Percentiles rank a stretch among this genome's conserved stretches.
Evolutionary conservation across 192 early-diverging fungal genomes (phyloP).

Genomic region (Coemansia sp.): DNA sequence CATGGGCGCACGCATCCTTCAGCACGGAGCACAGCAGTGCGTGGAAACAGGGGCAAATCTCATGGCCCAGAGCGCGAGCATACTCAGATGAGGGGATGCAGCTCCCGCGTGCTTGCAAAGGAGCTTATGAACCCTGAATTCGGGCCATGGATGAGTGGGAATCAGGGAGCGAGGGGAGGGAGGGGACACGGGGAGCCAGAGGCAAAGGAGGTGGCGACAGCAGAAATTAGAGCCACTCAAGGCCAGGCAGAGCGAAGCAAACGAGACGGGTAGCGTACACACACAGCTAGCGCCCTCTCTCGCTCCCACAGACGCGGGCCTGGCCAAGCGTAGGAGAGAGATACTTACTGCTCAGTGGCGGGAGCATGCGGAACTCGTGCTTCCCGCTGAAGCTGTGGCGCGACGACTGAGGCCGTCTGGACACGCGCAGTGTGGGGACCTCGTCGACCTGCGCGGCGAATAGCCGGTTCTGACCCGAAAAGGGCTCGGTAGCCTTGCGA

Average conservation of each 20-base stretch:
- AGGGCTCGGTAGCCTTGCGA: slow-evolving; percentile 43
- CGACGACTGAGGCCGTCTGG: slow-evolving; percentile 50
- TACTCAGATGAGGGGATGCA: slow-evolving; percentile 4
- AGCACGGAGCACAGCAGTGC: no score
- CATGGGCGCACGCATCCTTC: no score
- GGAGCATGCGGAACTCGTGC: slow-evolving; percentile 50
- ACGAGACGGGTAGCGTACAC: not conserved
- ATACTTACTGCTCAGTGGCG: slow-evolving; percentile 38
- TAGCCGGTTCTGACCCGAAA: slow-evolving; percentile 26
- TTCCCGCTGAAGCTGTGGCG: slow-evolving; percentile 46
- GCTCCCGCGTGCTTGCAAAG: not conserved
- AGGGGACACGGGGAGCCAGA: not conserved
- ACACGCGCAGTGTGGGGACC: slow-evolving; percentile 28
- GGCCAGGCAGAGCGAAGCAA: not conserved
- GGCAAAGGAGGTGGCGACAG: not conserved
- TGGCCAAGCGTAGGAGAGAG: no score
- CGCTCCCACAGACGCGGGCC: no score
- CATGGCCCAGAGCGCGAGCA: not conserved
- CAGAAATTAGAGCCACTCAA: slow-evolving; percentile 3
- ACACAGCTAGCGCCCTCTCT: no score
- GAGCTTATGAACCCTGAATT: slow-evolving; percentile 2
- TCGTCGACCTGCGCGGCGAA: slow-evolving; percentile 45
- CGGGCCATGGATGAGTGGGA: not conserved
- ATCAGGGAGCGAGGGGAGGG: not conserved
- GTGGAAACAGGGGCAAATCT: not conserved